A percentile compares a stretch with the other conserved stretches of the same genome.
phyloP scores from a whole-genome alignment of 2,329 filamentous ascomycete species.

The Knufia petricola region DNA sequence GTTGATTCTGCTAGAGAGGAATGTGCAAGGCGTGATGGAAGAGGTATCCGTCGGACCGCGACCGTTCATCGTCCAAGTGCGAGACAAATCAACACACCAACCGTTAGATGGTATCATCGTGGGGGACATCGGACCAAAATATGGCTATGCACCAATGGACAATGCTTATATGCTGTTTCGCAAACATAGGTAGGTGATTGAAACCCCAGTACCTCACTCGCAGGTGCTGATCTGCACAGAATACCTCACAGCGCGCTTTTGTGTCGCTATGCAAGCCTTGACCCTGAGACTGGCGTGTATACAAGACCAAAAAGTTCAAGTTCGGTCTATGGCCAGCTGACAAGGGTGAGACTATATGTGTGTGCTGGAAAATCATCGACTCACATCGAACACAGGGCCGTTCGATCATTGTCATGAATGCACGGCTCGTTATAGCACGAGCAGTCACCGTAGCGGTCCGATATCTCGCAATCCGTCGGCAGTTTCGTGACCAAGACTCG shows the following conservation, averaged over 20 bases:
- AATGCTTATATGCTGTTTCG: conserved; percentile 46
- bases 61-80: conserved; percentile 43
- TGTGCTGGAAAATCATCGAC: too few species aligned
- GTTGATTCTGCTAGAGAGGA: conserved; percentile 34
- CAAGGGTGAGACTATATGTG: conserved; percentile 28
- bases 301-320: conserved; percentile 37
- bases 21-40: conserved; percentile 2
- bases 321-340: conserved; percentile 41
- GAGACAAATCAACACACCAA: conserved; percentile 38
- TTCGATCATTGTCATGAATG: conserved; percentile 30
- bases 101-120: conserved; percentile 39
- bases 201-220: neutral
- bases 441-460: conserved; percentile 44
- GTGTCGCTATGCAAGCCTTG: conserved; percentile 39
- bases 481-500: conserved; percentile 41
- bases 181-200: conserved; percentile 8
- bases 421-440: conserved; percentile 41
- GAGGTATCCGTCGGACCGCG: conserved; percentile 40
- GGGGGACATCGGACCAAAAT: conserved; percentile 45
- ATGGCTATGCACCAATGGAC: conserved; percentile 43
- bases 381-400: too few species aligned
- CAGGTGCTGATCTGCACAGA: neutral
- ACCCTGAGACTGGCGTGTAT: conserved; percentile 28
- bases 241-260: conserved; percentile 39
- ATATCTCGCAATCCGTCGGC: conserved; percentile 40